phyloP scores from a whole-genome alignment of 495 filamentous ascomycete genomes.

The Daldinia concentrica region DNA sequence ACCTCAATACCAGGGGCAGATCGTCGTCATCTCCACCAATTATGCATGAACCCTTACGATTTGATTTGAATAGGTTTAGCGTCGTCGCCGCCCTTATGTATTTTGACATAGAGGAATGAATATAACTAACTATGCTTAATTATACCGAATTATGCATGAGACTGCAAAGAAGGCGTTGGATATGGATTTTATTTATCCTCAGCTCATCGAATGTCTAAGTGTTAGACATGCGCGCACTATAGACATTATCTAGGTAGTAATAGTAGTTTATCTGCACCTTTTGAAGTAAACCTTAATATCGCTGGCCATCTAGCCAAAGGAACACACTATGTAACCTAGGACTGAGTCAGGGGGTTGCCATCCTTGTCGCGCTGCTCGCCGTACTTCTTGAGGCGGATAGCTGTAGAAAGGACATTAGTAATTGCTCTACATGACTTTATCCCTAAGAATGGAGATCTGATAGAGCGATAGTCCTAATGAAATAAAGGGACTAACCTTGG shows the following conservation, averaged over 20 bases:
- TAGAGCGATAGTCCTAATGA: background rate
- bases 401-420: conserved; percentile 31
- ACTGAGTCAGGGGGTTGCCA: conserved; percentile 59
- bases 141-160: background rate
- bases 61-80: background rate
- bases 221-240: background rate
- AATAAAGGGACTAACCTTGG: conserved; percentile 46
- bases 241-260: background rate
- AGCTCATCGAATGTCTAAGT: background rate
- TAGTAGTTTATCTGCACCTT: background rate
- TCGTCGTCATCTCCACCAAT: background rate
- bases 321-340: conserved; percentile 13
- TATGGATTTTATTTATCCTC: background rate
- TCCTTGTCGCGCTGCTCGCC: conserved; percentile 73
- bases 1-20: background rate
- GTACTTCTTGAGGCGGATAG: conserved; percentile 92
- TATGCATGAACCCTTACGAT: background rate
- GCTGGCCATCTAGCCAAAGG: background rate
- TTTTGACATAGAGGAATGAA: too few relatives aligned
- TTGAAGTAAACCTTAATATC: background rate
- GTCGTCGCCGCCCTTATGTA: background rate
- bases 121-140: background rate
- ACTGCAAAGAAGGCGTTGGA: background rate
- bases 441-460: background rate
- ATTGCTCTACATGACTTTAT: background rate